These are phyloP conservation scores for Spinellus fusiger DNA, from an alignment of 192 early-diverging fungal genomes.

Conservation along the genomic window DNA sequence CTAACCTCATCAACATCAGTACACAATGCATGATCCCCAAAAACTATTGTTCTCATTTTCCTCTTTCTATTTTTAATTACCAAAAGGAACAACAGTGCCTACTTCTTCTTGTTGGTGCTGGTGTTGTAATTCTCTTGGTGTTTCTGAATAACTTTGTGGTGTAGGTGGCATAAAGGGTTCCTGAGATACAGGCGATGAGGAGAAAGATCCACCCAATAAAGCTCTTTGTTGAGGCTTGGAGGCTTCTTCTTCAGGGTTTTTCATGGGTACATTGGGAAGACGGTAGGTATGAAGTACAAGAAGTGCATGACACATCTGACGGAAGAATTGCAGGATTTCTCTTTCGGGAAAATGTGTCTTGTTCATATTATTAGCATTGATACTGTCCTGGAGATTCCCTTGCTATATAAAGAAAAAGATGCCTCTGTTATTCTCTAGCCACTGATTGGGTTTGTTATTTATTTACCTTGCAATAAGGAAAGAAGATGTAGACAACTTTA, in stretches of 20 bases:
- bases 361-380: slow-evolving; percentile 40
- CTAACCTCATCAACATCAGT: slow-evolving; percentile 31
- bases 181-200: not conserved
- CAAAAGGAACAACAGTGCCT: not conserved
- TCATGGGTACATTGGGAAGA: not conserved
- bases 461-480: slow-evolving; percentile 54
- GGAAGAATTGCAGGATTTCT: slow-evolving; percentile 51
- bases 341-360: slow-evolving; percentile 43
- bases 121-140: not conserved
- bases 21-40: not conserved
- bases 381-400: slow-evolving; percentile 53
- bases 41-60: not conserved
- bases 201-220: not conserved
- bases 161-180: not conserved
- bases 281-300: slow-evolving; percentile 46
- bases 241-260: not conserved
- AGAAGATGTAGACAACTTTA: slow-evolving; percentile 58
- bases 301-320: slow-evolving; percentile 53
- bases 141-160: not conserved
- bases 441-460: not conserved
- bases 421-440: not conserved
- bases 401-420: slow-evolving; percentile 8
- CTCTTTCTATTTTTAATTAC: not conserved
- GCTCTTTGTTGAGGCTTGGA: not conserved
- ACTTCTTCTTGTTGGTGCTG: not conserved